Evolutionary conservation across 31 red algal genomes (phyloP), one percentile per base, ranked within the genome.

Genomic region (Odonthalia washingtoniensis): DNA sequence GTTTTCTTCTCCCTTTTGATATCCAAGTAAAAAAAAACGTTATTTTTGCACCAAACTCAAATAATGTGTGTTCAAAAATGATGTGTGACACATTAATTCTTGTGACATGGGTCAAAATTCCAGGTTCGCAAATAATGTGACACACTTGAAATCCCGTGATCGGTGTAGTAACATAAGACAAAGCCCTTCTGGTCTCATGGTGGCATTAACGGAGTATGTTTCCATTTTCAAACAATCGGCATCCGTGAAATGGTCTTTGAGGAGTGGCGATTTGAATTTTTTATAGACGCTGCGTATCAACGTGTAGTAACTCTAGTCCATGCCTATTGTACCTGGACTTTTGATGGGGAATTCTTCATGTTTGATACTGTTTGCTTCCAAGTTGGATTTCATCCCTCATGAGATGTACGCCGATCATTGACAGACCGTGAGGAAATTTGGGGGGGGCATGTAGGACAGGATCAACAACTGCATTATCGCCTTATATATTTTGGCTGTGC

Each of bases 181-280:
- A 24, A 53, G 0, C 3, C 82, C 65, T 61, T 85, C 82, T 33
- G 82, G 82, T 3, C 66, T 66, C 5, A 73, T 72, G 1, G 83
- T 76, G 32, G 34, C 0, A 34, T 1, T 73, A 24, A 86, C 28
- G 53, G 70, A 12, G 9, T 74, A 52, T 2, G 76, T 28, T 17
- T 41, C 83, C 57, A 87, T 70, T 39, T 75, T 36, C 21, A 85
- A 49, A 1, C 68, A 74, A 41, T 85, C 82, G 3, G 32, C 35
- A 43, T 74, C 39, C 14, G n/a, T n/a, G n/a, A n/a, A n/a, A 27
- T 74, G 33, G 0, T 17, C 4, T 31, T 24, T 36, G 41, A 14
- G 2, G 12, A 57, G 16, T 28, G 32, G 33, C 4, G 3, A 34
- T 32, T 24, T 9, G 3, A 75, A 37, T 0, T 74, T 85, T 0